Evolutionary conservation across 2,329 filamentous ascomycete species (phyloP).

Genomic region (Fusarium xyrophilum): DNA sequence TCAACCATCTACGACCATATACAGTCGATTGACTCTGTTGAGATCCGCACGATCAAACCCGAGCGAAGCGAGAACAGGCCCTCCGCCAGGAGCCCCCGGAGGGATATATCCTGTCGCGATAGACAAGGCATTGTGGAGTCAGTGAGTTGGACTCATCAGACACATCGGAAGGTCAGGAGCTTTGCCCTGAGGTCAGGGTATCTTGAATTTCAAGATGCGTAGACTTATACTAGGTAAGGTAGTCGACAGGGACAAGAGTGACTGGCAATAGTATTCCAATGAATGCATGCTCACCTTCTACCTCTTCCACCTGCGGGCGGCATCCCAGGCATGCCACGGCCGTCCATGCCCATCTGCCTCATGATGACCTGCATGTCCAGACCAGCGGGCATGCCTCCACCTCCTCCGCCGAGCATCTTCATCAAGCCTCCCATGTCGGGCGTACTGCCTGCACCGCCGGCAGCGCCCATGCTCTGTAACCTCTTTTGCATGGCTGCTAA

Average conservation of each 20-base stretch:
- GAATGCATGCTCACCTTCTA: slow-evolving; percentile 35
- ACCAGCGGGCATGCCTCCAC: slow-evolving; percentile 57
- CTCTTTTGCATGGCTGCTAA: slow-evolving; percentile 97
- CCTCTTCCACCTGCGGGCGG: slow-evolving; percentile 40
- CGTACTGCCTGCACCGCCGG: slow-evolving; percentile 70
- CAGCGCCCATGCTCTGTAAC: slow-evolving; percentile 88
- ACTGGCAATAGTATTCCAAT: background rate
- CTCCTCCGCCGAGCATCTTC: slow-evolving; percentile 83
- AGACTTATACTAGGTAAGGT: background rate
- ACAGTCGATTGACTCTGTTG: fast-evolving
- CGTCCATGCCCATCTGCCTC: slow-evolving; percentile 71
- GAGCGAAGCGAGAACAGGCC: background rate
- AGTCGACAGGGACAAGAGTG: background rate
- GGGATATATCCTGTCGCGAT: background rate
- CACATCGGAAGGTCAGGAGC: background rate
- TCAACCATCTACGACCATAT: background rate
- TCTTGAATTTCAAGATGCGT: background rate
- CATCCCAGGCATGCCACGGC: slow-evolving; percentile 52
- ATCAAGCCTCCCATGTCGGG: slow-evolving; percentile 86
- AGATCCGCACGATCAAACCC: fast-evolving
- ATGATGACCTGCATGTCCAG: slow-evolving; percentile 84
- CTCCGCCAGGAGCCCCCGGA: background rate
- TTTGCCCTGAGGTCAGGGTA: background rate
- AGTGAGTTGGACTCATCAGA: too few species aligned
- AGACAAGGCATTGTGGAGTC: too few species aligned